phyloP scores from a whole-genome alignment of 441 rosid genomes.

The Biscutella laevigata region DNA sequence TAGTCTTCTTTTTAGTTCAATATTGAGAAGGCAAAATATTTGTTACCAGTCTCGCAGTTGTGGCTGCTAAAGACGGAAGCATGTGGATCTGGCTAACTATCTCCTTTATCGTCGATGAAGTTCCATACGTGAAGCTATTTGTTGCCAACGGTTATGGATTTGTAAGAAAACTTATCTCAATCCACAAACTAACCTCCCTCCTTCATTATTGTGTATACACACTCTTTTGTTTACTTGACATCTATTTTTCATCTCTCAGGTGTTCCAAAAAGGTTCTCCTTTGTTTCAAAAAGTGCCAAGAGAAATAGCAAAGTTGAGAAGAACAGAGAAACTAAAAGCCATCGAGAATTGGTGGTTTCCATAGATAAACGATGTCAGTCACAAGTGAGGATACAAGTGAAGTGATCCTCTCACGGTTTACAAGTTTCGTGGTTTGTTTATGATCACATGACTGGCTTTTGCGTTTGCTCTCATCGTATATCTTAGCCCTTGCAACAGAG shows the following conservation, averaged over 20 bases:
- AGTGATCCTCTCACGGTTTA: conserved; percentile 13
- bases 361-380: not conserved
- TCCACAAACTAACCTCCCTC: not conserved
- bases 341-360: conserved; percentile 24
- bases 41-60: conserved; percentile 26
- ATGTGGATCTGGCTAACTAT: conserved; percentile 34
- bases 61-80: conserved; percentile 21
- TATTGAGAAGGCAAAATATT: no score
- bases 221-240: not conserved
- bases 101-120: conserved; percentile 10
- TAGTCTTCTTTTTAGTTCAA: no score
- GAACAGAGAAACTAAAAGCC: conserved; percentile 12
- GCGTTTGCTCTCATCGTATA: conserved; percentile 17
- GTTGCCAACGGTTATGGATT: conserved; percentile 26
- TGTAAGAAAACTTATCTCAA: not conserved
- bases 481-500: not conserved
- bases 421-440: conserved; percentile 28
- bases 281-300: conserved; percentile 21
- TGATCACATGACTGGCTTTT: conserved; percentile 22
- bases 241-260: conserved; percentile 6
- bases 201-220: not conserved
- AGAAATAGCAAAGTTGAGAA: conserved; percentile 22
- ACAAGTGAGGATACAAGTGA: not conserved
- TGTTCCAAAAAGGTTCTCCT: conserved; percentile 23
- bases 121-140: conserved; percentile 4